Conservation (phyloP, 352 stramenopile species). For the Globisporangium perplexum region DNA sequence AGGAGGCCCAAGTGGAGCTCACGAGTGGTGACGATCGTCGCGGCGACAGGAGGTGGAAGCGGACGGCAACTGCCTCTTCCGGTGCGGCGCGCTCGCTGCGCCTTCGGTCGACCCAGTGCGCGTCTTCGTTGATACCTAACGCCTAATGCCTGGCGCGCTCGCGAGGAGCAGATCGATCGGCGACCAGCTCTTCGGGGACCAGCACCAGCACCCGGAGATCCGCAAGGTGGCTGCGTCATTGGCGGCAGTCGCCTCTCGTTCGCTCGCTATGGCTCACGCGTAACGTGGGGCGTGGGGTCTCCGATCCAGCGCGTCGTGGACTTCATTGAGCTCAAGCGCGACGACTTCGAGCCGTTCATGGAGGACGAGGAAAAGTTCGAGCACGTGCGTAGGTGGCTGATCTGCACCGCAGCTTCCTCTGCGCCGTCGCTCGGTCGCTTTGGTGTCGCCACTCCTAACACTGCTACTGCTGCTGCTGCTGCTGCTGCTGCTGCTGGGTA, state of each 20-base stretch:
- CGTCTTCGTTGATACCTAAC: no score
- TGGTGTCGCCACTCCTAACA: no score
- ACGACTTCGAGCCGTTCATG: conserved; percentile 85
- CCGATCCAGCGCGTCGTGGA: conserved; percentile 62
- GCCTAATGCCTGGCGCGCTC: neutral
- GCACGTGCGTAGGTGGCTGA: conserved; percentile 29
- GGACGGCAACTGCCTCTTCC: conserved; percentile 83
- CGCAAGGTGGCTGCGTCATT: conserved; percentile 64
- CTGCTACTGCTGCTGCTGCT: neutral
- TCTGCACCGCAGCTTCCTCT: neutral
- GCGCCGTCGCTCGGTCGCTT: no score
- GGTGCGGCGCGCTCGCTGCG: conserved; percentile 26
- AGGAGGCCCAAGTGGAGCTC: neutral
- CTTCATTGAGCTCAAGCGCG: conserved; percentile 64
- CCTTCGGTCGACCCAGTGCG: no score
- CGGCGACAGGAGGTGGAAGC: conserved; percentile 58
- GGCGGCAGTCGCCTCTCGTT: neutral
- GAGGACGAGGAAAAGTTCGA: conserved; percentile 86
- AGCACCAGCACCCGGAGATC: conserved; percentile 57
- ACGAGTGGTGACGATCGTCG: neutral
- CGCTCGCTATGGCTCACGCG: neutral
- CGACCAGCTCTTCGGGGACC: conserved; percentile 72
- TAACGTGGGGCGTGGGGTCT: no score
- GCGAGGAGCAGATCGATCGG: conserved; percentile 38
- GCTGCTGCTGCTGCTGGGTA: no score